These are phyloP conservation scores for Ustilago trichophora DNA, from an alignment of 1,284 basidiomycete genomes.

Conservation along the genomic window DNA sequence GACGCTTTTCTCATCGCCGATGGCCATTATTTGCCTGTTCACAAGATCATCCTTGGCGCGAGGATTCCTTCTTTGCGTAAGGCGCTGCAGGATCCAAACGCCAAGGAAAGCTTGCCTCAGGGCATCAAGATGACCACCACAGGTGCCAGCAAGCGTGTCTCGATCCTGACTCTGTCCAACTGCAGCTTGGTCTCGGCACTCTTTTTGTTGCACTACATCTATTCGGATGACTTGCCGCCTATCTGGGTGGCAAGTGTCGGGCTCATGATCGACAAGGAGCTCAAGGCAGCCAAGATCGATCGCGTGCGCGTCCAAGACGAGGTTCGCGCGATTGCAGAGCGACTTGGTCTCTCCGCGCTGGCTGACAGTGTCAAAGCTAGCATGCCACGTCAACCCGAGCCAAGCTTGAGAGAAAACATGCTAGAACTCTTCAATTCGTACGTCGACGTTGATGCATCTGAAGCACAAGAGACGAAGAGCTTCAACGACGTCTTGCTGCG, in stretches of 20 bases:
- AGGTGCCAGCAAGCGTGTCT: constrained; percentile 12
- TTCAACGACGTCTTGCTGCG: constrained; percentile 78
- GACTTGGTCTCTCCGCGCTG: constrained; percentile 70
- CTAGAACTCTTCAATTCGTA: constrained; percentile 68
- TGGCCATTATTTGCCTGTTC: constrained; percentile 72
- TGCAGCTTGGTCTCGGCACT: constrained; percentile 77
- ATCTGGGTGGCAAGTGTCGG: constrained; percentile 84
- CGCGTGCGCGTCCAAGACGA: constrained; percentile 72
- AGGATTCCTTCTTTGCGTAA: constrained; percentile 72
- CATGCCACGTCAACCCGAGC: constrained; percentile 65
- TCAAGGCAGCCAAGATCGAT: constrained; percentile 74
- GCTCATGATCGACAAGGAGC: constrained; percentile 69
- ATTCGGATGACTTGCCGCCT: constrained; percentile 82
- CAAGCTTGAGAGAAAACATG: constrained; percentile 71
- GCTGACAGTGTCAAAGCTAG: constrained; percentile 67
- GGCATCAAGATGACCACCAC: constrained; percentile 28
- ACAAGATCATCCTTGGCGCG: constrained; percentile 75
- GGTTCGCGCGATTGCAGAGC: constrained; percentile 72
- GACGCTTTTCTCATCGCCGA: constrained; percentile 72
- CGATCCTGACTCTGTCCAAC: constrained; percentile 63
- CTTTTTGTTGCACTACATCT: constrained; percentile 84
- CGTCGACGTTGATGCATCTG: constrained; percentile 16
- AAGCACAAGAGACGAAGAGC: constrained; percentile 11
- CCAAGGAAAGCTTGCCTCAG: constrained; percentile 12
- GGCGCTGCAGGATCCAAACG: constrained; percentile 19